Evolutionary conservation across 2,329 filamentous ascomycete genomes (phyloP).

Genomic region (Conoideocrella luteorostrata): DNA sequence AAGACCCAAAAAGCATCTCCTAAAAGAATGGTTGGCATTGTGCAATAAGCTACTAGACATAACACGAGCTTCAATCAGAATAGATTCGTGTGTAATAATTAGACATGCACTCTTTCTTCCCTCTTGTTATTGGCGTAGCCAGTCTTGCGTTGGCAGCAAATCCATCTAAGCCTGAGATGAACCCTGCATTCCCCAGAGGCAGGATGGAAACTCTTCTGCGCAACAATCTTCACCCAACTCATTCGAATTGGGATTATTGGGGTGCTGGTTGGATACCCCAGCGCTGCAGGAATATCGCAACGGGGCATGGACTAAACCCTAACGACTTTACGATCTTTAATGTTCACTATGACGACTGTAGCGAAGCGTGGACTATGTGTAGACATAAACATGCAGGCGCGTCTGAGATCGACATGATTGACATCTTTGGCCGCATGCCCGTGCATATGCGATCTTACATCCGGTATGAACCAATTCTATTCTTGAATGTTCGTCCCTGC

Average conservation of each 20-base stretch:
- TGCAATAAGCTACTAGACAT: too few relatives aligned
- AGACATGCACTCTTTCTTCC: too few relatives aligned
- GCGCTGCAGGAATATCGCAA: constrained; percentile 14
- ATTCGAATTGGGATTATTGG: constrained; percentile 16
- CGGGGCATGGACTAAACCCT: constrained; percentile 12
- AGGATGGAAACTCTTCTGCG: constrained; percentile 8
- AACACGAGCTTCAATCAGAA: too few relatives aligned
- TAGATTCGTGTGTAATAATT: too few relatives aligned
- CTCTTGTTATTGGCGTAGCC: too few relatives aligned
- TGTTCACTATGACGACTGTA: constrained; percentile 22
- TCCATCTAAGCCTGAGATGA: too few relatives aligned
- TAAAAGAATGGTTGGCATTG: too few relatives aligned
- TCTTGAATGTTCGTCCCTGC: too few relatives aligned
- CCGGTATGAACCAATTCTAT: too few relatives aligned
- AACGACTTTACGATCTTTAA: constrained; percentile 19
- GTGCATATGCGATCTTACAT: constrained; percentile 21
- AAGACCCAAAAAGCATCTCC: too few relatives aligned
- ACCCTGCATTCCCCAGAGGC: too few relatives aligned
- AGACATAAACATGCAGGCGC: constrained; percentile 19
- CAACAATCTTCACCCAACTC: constrained; percentile 7
- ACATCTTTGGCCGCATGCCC: constrained; percentile 23
- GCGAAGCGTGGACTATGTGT: constrained; percentile 23
- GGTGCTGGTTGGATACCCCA: constrained; percentile 14
- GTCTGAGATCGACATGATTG: constrained; percentile 18
- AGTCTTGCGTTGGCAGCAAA: too few relatives aligned